Evolutionary conservation across 306 rosid genomes (phyloP).

Genomic region (Lathyrus tuberosus): DNA sequence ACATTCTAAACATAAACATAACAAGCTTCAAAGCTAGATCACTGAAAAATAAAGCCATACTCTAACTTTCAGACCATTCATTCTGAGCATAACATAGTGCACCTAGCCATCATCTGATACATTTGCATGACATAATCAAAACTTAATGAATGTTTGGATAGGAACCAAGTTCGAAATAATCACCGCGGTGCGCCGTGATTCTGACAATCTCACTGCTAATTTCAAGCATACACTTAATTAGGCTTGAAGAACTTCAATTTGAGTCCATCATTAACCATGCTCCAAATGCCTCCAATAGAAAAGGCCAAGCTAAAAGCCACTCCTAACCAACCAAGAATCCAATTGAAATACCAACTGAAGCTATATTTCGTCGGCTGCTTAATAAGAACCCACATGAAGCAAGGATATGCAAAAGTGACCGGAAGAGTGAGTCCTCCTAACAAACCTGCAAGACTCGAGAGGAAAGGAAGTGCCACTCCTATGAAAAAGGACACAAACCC

Average conservation of each 20-base stretch:
- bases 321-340: slow-evolving; percentile 93
- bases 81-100: background rate
- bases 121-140: background rate
- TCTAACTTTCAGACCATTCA: background rate
- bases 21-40: slow-evolving; percentile 11
- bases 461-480: slow-evolving; percentile 98
- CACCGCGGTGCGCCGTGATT: too few species aligned
- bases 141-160: too few species aligned
- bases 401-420: slow-evolving; percentile 96
- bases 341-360: slow-evolving; percentile 93
- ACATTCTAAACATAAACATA: slow-evolving; percentile 15
- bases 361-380: slow-evolving; percentile 86
- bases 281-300: slow-evolving; percentile 98
- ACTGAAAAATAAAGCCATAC: background rate
- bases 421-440: slow-evolving; percentile 98
- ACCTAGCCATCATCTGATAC: background rate
- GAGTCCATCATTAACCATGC: slow-evolving; percentile 90
- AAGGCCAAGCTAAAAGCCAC: slow-evolving; percentile 89
- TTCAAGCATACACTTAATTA: background rate
- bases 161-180: too few species aligned
- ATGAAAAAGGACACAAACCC: slow-evolving; percentile 88
- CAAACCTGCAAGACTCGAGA: slow-evolving; percentile 93
- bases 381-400: slow-evolving; percentile 99
- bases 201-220: too few species aligned
- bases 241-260: slow-evolving; percentile 96